Evolutionary conservation across 306 rosid genomes (phyloP), one percentile per base, ranked within the genome.

Genomic region (Vigna reflexopilosa): DNA sequence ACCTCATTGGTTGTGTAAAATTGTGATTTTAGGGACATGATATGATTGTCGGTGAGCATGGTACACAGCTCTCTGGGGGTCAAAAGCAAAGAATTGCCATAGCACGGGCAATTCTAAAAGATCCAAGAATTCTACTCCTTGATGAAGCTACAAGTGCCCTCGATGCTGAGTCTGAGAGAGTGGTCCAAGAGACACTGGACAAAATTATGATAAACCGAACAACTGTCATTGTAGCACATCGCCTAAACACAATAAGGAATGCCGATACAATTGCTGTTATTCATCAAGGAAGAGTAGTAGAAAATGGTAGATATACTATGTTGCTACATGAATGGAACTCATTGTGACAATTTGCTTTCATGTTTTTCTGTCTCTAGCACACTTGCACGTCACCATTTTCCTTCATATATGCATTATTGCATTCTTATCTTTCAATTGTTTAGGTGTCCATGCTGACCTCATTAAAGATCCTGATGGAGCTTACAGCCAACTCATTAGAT

Each of bases 41-140:
- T 55, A 91, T 93, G 0, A 80, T 87, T 86, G 98, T 89, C n/a
- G 97, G 98, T 0, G 93, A 87, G 73, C 89, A 91, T 70, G 96
- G 93, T 77, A 83, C 88, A 66, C 98, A 89, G 56, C 85, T 93
- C 17, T 93, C 95, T 54, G 93, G 93, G 32, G 93, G 93, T 34
- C 91, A 88, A 70, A 88, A 88, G 66, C 91, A 88, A 75, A 85
- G 91, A 73, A 79, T 85, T 58, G 86, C 93, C 9, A 87, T 87
- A 80, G 93, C 93, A 58, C 84, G 93, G 73, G 91, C 91, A 80
- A 90, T 90, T 80, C 66, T 90, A n/a, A 90, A 85, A 67, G 79
- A 88, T 17, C 94, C 92, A 40, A 79, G 89, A 81, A 85, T 90
- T 76, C 72, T 90, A 56, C 91, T 89, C 67, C 86, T 89, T 10